Base-by-base conservation (phyloP, 1,284 basidiomycete genomes). In the Gastroboletus turbinatus region DNA sequence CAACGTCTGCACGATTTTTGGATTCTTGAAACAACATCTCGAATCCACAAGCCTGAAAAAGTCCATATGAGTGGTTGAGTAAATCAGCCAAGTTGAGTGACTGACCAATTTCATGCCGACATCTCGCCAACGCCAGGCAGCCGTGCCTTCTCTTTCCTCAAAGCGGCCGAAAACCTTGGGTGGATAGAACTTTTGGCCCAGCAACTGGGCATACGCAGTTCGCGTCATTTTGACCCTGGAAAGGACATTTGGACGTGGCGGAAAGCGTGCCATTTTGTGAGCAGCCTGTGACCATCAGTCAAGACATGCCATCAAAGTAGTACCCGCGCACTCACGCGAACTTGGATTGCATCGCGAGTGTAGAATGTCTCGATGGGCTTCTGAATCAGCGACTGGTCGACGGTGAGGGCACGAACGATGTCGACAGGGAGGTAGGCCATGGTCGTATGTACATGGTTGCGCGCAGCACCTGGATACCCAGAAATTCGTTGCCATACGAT, bases 21-120 rank as follows among this genome's bases (percentile, higher is more conserved):
- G 83, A 83, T 71, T 94, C 89, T 74, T 94, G 83, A 71, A 90
- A 97, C 51, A 96, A 80, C 82, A 97, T 97, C 75, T 98, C 95
- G 62, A 97, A 97, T 0, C 95, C 95, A 60, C 92, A 93, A 5
- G 93, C 87, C 91, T 94, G 63, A 21, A 46, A 48, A 47, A 39
- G 3, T 43, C 5, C 11, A 35, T 19, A 51, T 63, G 46, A 48
- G 45, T 11, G 4, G 19, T n/a, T 23, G 17, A 46, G 23, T 5
- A 32, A 29, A 50, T 39, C 27, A 3, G 17, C 4, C 46, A 35
- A 42, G 7, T 44, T 9, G 7, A 29, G 36, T 35, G 27, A 45
- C 14, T 52, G 60, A 90, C 92, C 52, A 96, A 85, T 77, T 96
- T 97, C 85, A 96, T 91, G 11, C 95, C 95, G 43, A 92, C 71